These are phyloP conservation scores for Penicillium ucsense DNA, from an alignment of 495 filamentous ascomycete species.

Conservation along the genomic window DNA sequence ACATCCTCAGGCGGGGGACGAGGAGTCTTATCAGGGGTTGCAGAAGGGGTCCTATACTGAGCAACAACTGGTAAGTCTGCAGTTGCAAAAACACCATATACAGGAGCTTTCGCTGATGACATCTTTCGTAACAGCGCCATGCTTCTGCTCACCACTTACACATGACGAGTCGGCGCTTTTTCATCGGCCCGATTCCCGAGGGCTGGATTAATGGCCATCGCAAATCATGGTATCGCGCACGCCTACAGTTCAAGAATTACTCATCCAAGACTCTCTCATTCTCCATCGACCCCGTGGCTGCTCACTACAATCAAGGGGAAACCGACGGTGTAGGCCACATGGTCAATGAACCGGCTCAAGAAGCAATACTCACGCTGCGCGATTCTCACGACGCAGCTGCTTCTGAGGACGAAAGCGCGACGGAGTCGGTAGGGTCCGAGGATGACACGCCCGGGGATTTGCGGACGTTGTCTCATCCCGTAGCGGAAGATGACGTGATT, in stretches of 20 bases:
- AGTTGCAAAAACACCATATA: neutral
- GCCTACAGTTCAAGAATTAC: conserved; percentile 45
- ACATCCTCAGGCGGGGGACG: conserved; percentile 5
- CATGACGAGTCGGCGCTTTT: conserved; percentile 52
- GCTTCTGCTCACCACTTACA: conserved; percentile 53
- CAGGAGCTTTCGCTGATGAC: conserved; percentile 2
- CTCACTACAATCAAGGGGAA: conserved; percentile 29
- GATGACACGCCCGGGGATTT: conserved; percentile 13
- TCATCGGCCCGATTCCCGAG: conserved; percentile 60
- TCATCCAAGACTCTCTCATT: conserved; percentile 48
- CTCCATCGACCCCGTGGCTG: conserved; percentile 34
- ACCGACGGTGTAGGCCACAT: conserved; percentile 3
- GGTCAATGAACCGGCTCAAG: conserved; percentile 11
- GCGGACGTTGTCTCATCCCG: conserved; percentile 11
- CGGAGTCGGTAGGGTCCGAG: conserved; percentile 8
- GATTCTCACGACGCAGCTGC: conserved; percentile 6
- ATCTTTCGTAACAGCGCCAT: conserved; percentile 38
- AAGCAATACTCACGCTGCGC: conserved; percentile 14
- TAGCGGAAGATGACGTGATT: conserved; percentile 3
- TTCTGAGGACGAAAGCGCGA: conserved; percentile 9
- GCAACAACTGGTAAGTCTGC: conserved; percentile 42
- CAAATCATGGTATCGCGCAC: conserved; percentile 51
- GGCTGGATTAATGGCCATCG: conserved; percentile 59
- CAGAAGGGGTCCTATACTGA: conserved; percentile 42
- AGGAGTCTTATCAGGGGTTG: conserved; percentile 25